Conservation (phyloP, 208 protist genomes). For the Leishmania turanica region DNA sequence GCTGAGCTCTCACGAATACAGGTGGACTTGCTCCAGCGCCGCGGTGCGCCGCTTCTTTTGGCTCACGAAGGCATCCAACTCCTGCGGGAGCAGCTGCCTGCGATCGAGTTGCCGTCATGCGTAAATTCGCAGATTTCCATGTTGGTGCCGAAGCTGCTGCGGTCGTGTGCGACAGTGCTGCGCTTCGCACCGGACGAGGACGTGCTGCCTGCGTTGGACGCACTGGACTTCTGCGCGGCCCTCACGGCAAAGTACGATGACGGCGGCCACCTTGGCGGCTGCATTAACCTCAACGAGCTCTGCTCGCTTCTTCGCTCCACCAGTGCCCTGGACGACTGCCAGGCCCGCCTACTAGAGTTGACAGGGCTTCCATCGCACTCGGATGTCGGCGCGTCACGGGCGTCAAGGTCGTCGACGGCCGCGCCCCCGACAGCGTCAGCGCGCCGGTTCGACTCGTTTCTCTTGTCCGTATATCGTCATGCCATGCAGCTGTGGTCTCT, state of each 20-base stretch:
- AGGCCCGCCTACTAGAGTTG: conserved; percentile 23
- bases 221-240: conserved; percentile 36
- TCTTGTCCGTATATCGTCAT: conserved; percentile 38
- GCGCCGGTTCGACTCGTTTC: conserved; percentile 27
- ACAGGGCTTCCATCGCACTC: neutral
- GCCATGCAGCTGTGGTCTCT: conserved; percentile 65
- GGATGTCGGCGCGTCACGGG: neutral
- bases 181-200: conserved; percentile 38
- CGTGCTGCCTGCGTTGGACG: conserved; percentile 39
- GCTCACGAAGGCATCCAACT: conserved; percentile 51
- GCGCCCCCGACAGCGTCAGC: neutral
- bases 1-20: conserved; percentile 79
- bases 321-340: conserved; percentile 37
- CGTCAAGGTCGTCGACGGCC: neutral
- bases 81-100: conserved; percentile 37
- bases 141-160: conserved; percentile 62
- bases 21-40: conserved; percentile 68
- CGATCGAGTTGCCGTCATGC: conserved; percentile 19
- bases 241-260: conserved; percentile 33
- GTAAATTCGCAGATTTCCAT: conserved; percentile 11
- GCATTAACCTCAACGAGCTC: conserved; percentile 64
- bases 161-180: conserved; percentile 65
- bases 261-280: conserved; percentile 43
- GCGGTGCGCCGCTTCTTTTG: conserved; percentile 45
- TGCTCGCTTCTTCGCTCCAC: conserved; percentile 69